A percentile compares a stretch with the other conserved stretches of the same genome.
phyloP scores from a whole-genome alignment of 257 asterid species.

The Penstemon newberryi region DNA sequence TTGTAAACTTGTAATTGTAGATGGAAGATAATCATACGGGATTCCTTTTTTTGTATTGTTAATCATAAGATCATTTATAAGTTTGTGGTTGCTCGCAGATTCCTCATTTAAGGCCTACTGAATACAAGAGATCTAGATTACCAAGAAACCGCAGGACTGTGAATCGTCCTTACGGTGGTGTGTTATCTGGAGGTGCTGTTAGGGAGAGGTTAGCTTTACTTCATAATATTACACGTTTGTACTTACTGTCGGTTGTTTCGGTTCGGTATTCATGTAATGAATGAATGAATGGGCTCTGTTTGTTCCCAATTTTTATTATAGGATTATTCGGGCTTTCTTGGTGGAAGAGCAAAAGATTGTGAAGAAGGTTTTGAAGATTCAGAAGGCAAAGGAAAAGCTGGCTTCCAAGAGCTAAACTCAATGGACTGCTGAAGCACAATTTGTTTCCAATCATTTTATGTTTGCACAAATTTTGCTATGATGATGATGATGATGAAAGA shows the following conservation, averaged over 20 bases:
- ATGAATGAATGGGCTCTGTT: neutral
- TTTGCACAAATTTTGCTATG: constrained; percentile 31
- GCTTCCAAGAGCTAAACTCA: constrained; percentile 45
- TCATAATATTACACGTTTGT: neutral
- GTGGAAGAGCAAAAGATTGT: constrained; percentile 27
- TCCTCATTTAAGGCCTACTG: constrained; percentile 71
- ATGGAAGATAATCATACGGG: too few species aligned
- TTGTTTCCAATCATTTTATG: neutral
- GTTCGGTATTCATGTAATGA: neutral
- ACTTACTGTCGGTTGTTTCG: neutral
- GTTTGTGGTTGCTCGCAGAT: constrained; percentile 30
- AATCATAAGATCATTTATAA: too few species aligned
- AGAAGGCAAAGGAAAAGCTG: constrained; percentile 55
- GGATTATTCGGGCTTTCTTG: constrained; percentile 68
- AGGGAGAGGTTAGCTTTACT: constrained; percentile 52
- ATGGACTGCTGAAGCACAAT: neutral
- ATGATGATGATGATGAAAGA: constrained; percentile 26
- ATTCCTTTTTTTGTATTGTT: too few species aligned
- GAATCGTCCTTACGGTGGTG: constrained; percentile 70
- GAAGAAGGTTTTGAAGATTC: constrained; percentile 69
- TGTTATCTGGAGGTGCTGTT: constrained; percentile 56
- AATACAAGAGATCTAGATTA: constrained; percentile 33
- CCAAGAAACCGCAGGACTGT: constrained; percentile 21
- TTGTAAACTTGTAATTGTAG: too few species aligned
- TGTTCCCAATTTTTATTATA: constrained; percentile 1